phyloP scores from a whole-genome alignment of 805 yeast genomes.

The Scheffersomyces amazonensis region DNA sequence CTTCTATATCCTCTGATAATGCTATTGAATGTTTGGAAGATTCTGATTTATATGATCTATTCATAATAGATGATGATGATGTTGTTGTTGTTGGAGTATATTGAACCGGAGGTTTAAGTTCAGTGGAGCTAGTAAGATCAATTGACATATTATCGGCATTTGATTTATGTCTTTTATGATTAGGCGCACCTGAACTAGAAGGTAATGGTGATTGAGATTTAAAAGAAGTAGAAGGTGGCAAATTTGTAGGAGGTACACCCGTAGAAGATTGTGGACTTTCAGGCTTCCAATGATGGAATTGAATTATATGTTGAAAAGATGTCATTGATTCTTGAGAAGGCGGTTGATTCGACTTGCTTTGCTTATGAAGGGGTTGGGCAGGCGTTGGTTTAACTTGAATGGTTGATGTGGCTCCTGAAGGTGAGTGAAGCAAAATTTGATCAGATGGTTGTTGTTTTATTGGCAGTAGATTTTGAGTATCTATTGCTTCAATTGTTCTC shows the following conservation, averaged over 20 bases:
- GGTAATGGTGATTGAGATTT: constrained; percentile 3
- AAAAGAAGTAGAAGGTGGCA: constrained; percentile 7
- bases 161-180: constrained; percentile 38
- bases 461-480: neutral
- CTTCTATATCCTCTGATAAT: constrained; percentile 2
- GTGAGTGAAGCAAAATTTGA: constrained; percentile 15
- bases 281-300: constrained; percentile 59
- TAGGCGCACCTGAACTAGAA: constrained; percentile 5
- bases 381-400: constrained; percentile 42
- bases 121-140: neutral
- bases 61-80: neutral
- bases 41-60: neutral
- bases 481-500: constrained; percentile 2
- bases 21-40: neutral
- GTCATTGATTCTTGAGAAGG: constrained; percentile 44
- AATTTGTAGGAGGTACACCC: constrained; percentile 6
- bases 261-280: constrained; percentile 24
- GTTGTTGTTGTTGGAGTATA: no score
- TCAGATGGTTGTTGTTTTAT: neutral
- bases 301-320: constrained; percentile 49
- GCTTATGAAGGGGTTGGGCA: constrained; percentile 38
- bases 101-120: neutral
- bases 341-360: constrained; percentile 24
- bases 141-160: neutral
- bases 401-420: constrained; percentile 27